phyloP scores from a whole-genome alignment of 2,329 filamentous ascomycete species.

The Karstenula rhodostoma region DNA sequence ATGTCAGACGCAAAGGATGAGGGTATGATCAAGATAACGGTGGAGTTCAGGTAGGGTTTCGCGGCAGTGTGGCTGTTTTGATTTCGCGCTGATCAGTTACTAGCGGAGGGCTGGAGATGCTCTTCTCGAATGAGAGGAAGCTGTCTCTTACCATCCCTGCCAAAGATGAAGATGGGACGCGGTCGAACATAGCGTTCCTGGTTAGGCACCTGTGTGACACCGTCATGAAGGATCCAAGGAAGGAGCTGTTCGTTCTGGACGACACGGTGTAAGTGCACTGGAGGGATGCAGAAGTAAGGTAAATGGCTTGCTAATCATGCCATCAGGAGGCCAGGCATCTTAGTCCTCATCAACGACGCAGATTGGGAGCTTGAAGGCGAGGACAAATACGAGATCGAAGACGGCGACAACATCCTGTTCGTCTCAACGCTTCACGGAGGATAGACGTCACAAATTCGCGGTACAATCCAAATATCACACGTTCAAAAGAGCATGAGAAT shows the following conservation, averaged over 20 bases:
- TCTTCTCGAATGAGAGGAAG: conserved; percentile 84
- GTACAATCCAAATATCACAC: neutral
- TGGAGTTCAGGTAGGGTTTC: conserved; percentile 74
- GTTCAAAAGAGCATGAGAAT: neutral
- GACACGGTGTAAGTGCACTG: conserved; percentile 76
- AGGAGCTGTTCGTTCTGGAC: conserved; percentile 89
- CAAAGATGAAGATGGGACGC: conserved; percentile 64
- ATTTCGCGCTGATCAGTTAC: conserved; percentile 19
- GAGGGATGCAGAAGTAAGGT: neutral
- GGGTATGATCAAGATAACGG: conserved; percentile 64
- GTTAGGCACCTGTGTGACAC: conserved; percentile 81
- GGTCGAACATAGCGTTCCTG: conserved; percentile 76
- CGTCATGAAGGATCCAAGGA: conserved; percentile 82
- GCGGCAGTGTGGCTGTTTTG: neutral
- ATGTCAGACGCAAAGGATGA: conserved; percentile 20
- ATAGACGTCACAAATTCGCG: neutral
- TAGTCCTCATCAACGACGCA: conserved; percentile 96
- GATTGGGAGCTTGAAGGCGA: conserved; percentile 99
- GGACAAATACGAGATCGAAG: conserved; percentile 83
- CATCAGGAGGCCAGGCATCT: conserved; percentile 87
- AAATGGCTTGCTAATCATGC: conserved; percentile 26
- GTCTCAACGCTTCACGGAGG: conserved; percentile 96
- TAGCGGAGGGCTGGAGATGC: conserved; percentile 89
- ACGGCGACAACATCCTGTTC: conserved; percentile 88
- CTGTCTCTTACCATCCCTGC: conserved; percentile 75